Conservation (phyloP, 1,284 basidiomycete genomes). For the Cystobasidium slooffiae region DNA sequence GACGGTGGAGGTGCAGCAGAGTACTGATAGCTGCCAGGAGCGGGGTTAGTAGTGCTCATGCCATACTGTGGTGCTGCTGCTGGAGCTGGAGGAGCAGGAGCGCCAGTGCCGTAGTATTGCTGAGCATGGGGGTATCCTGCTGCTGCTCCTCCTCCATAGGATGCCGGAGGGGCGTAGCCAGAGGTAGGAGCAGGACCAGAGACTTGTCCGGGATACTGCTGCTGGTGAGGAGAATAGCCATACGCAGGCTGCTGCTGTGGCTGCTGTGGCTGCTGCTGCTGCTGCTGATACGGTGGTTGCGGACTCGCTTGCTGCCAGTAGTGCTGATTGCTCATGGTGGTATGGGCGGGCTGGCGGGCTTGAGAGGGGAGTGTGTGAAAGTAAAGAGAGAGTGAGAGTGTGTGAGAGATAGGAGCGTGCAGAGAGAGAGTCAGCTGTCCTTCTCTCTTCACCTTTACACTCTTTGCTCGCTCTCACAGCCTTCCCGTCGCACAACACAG, state of each 20-base stretch:
- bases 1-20: too few species aligned
- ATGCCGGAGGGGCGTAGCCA: not conserved
- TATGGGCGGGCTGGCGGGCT: too few species aligned
- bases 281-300: not conserved
- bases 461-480: too few species aligned
- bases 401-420: too few species aligned
- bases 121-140: not conserved
- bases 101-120: not conserved
- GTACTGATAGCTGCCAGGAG: too few species aligned
- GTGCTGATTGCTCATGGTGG: not conserved
- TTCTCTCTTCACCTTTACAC: too few species aligned
- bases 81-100: constrained; percentile 9
- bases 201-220: constrained; percentile 9
- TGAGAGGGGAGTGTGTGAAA: not conserved
- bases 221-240: not conserved
- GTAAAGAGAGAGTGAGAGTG: not conserved
- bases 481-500: too few species aligned
- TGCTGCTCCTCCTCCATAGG: constrained; percentile 5
- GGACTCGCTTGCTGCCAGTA: not conserved
- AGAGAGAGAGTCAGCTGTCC: not conserved
- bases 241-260: constrained; percentile 6
- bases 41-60: too few species aligned
- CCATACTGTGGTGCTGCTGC: not conserved
- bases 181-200: not conserved
- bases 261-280: constrained; percentile 18